These are phyloP conservation scores for Fusarium avenaceum DNA, from an alignment of 2,329 filamentous ascomycete species.

Conservation along the genomic window DNA sequence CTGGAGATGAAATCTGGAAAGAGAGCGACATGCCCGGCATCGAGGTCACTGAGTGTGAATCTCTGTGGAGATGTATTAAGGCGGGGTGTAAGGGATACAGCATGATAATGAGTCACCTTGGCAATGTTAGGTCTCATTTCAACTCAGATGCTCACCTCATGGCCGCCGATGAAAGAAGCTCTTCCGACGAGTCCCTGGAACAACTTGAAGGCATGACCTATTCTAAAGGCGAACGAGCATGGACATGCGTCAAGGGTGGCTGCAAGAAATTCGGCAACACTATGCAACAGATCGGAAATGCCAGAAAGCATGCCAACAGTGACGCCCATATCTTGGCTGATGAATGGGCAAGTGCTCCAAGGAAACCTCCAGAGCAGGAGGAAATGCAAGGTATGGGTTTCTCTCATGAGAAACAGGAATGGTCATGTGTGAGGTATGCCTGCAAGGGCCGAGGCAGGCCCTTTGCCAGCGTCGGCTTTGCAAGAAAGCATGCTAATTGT, in stretches of 20 bases:
- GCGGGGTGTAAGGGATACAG: slow-evolving; percentile 24
- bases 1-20: slow-evolving; percentile 10
- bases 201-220: slow-evolving; percentile 10
- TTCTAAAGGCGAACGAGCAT: not conserved
- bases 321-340: slow-evolving; percentile 8
- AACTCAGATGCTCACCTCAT: slow-evolving; percentile 9
- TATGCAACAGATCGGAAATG: not conserved
- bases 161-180: slow-evolving; percentile 10
- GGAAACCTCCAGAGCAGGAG: not conserved
- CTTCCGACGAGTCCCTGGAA: slow-evolving; percentile 13
- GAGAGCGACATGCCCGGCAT: slow-evolving; percentile 22
- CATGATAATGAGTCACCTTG: not conserved
- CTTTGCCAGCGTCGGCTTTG: not conserved
- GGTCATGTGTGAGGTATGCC: slow-evolving; percentile 6
- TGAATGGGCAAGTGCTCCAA: not conserved
- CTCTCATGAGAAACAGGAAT: not conserved
- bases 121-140: slow-evolving; percentile 16
- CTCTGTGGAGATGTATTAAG: slow-evolving; percentile 26
- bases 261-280: slow-evolving; percentile 2
- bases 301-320: not conserved
- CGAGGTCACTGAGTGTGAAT: slow-evolving; percentile 4
- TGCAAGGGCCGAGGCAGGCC: not conserved
- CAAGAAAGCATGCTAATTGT: not conserved
- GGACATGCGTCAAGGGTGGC: slow-evolving; percentile 12
- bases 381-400: slow-evolving; percentile 1